Evolutionary conservation across 805 yeast species (phyloP), one percentile per base, ranked within the genome.

Genomic region (Nakazawaea anatomiae): DNA sequence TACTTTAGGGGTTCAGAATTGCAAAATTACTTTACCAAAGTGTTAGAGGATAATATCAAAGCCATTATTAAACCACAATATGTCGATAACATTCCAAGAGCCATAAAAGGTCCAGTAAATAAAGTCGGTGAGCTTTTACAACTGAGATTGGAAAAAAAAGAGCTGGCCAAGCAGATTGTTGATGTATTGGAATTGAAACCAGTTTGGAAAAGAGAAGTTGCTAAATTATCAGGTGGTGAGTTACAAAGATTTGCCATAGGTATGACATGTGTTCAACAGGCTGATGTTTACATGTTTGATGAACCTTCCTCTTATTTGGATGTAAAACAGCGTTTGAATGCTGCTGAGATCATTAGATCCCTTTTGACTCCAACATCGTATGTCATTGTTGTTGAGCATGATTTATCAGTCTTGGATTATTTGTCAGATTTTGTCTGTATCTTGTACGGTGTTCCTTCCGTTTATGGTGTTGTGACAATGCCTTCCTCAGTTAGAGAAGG

Each of bases 41-140:
- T 94, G 58, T 76, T 94, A 60, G 99, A 94, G 69, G 97, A 92
- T 66, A 75, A 91, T 66, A 87, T 94, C 66, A 91, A 87, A 72
- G 96, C 98, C n/a, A 88, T 94, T 58, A 92, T 92, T 66, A 94
- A 94, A 74, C 99, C 99, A 8, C 99, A 94, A 74, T 94, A 94
- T 65, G 99, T 94, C 53, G 99, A 94, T 70, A 92, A 90, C 73
- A 83, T 94, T 59, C 98, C 99, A 60, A 83, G 95, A 69, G 98
- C 98, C 39, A 85, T 94, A 65, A 89, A 89, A 71, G 90, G 97
- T 43, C 91, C 95, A 12, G 76, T 85, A 45, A 87, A 82, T 62
- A 84, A 87, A 62, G 98, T 92, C 46, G 96, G 92, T 49, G 90
- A 83, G 57, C 77, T 92, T 50, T 74, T 92, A 65, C 83, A 85